Conservation (phyloP, 2,329 filamentous ascomycete genomes). For the Fragosphaeria purpurea region DNA sequence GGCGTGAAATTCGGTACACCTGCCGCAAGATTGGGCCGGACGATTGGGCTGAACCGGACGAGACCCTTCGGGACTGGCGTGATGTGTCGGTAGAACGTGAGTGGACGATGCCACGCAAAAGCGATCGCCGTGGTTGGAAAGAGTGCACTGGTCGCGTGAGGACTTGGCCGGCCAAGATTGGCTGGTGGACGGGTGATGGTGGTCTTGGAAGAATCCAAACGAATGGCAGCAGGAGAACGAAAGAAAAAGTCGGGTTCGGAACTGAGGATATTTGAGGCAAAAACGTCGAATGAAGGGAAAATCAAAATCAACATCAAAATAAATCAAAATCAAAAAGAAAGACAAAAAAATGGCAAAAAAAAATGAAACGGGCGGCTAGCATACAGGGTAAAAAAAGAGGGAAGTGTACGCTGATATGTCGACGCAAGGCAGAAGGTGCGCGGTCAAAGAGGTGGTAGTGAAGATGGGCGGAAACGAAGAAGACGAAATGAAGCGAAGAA, state of each 20-base stretch:
- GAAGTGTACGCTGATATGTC: background rate
- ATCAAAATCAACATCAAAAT: background rate
- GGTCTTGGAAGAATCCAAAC: too few species aligned
- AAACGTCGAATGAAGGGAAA: background rate
- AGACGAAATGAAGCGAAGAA: background rate
- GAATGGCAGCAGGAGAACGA: too few species aligned
- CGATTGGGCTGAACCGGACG: background rate
- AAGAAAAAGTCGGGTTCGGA: background rate
- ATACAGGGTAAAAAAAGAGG: background rate
- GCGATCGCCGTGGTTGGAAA: background rate
- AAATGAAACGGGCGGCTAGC: slow-evolving; percentile 6
- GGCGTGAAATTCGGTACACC: too few species aligned
- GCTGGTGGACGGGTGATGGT: slow-evolving; percentile 2
- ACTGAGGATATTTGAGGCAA: background rate
- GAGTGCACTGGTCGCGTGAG: slow-evolving; percentile 13
- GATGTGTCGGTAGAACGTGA: background rate
- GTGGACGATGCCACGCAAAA: slow-evolving; percentile 1
- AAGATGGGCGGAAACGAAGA: too few species aligned
- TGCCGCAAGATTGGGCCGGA: background rate
- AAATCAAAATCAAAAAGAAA: background rate
- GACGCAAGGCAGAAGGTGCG: background rate
- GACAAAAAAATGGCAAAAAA: background rate
- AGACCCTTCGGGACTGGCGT: background rate
- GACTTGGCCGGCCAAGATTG: slow-evolving; percentile 14
- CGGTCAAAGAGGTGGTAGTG: too few species aligned